Evolutionary conservation across 192 early-diverging fungal genomes (phyloP), one percentile per base, ranked within the genome.

Genomic region (Coemansia sp.): DNA sequence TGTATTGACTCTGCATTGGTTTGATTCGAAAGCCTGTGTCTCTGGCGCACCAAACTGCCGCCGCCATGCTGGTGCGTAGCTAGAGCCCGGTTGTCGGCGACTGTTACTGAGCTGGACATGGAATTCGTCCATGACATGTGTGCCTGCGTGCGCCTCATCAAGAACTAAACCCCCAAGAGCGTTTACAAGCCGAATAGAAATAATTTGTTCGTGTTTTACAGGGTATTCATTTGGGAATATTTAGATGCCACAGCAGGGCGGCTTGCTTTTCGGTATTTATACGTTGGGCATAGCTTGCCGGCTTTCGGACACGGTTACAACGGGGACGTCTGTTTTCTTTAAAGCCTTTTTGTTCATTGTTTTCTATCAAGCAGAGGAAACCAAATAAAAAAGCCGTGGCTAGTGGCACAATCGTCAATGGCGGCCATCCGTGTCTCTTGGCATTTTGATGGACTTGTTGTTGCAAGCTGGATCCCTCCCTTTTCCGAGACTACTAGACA

Each of bases 41-140:
- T 26, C 24, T 55, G 57, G 1, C 68, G 71, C 2, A 48, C 60
- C 6, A 73, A 44, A 5, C 62, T 60, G 30, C 67, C 63, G 67
- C 38, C 21, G 16, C 65, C 23, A 35, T 55, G 62, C 36, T 59
- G 68, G 9, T 68, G 62, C 15, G 10, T 45, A 4, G 30, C 43
- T 10, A 51, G 21, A 1, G 60, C 41, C 23, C 71, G 67, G 55
- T 36, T 77, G 30, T 69, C 75, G 0, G 68, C 39, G 5, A 82
- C 36, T 6, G 79, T 82, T 26, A 82, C 64, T 4, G 79, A 82
- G 59, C 79, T 82, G 44, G 75, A 67, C 79, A 82, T 82, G 0
- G 79, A 82, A 39, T 82, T 73, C 8, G 79, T 60, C 79, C 79
- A 82, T 21, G 79, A 82, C 62, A 63, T 67, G 43, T 73, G 66